Percentiles rank a stretch among this genome's conserved stretches.
phyloP scores from a whole-genome alignment of 2,329 filamentous ascomycete species.

The Zalaria obscura region DNA sequence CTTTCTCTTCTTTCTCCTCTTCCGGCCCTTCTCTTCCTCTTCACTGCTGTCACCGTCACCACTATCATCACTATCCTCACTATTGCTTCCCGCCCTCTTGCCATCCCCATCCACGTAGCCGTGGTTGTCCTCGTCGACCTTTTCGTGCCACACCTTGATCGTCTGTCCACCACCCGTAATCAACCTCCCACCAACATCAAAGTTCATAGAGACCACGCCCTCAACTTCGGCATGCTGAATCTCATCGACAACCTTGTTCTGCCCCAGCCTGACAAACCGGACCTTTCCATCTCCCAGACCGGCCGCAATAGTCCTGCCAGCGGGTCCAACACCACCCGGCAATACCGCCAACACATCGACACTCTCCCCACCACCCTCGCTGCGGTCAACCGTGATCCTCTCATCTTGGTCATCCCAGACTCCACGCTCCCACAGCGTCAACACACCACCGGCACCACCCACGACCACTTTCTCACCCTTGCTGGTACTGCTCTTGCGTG shows the following conservation, averaged over 20 bases:
- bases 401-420: constrained; percentile 94
- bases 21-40: constrained; percentile 25
- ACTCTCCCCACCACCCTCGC: constrained; percentile 53
- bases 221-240: constrained; percentile 75
- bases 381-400: constrained; percentile 58
- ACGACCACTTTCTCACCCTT: constrained; percentile 66
- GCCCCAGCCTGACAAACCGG: constrained; percentile 60
- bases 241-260: constrained; percentile 55
- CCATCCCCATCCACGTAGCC: constrained; percentile 26
- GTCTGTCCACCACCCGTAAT: constrained; percentile 77
- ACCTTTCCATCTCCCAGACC: constrained; percentile 72
- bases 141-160: constrained; percentile 82
- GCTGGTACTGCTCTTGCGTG: constrained; percentile 44
- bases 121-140: constrained; percentile 31
- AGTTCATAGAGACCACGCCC: constrained; percentile 65
- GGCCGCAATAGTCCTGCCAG: constrained; percentile 60
- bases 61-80: constrained; percentile 26
- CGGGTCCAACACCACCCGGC: constrained; percentile 52
- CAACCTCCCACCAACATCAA: constrained; percentile 74
- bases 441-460: constrained; percentile 62
- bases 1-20: constrained; percentile 29
- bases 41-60: constrained; percentile 33
- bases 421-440: constrained; percentile 89
- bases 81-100: constrained; percentile 34
- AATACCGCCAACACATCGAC: constrained; percentile 64